phyloP scores from a whole-genome alignment of 441 rosid genomes.

The Breynia disticha region DNA sequence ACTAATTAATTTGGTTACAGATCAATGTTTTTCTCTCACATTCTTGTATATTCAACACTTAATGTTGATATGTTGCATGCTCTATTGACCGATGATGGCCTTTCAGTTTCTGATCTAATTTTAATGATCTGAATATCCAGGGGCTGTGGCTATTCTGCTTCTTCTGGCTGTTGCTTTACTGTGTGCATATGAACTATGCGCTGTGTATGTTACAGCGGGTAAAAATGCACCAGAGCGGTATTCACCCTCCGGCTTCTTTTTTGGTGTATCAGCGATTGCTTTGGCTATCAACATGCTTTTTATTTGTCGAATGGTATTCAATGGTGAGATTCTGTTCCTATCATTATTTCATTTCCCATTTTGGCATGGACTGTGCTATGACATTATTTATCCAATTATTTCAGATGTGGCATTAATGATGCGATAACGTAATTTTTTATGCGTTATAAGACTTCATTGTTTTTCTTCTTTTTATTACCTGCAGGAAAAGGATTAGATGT shows the following conservation, averaged over 20 bases:
- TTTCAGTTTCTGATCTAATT: constrained; percentile 1
- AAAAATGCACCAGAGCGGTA: constrained; percentile 81
- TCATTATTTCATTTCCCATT: constrained; percentile 13
- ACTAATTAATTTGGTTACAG: too few relatives aligned
- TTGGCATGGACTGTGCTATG: constrained; percentile 8
- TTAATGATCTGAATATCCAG: constrained; percentile 27
- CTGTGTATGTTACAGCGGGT: constrained; percentile 95
- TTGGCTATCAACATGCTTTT: constrained; percentile 99
- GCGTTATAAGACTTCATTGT: constrained; percentile 3
- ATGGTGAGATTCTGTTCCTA: constrained; percentile 52
- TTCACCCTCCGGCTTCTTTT: constrained; percentile 98
- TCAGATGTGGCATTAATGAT: not conserved
- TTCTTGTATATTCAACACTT: too few relatives aligned
- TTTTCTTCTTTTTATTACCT: constrained; percentile 14
- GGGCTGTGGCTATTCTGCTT: constrained; percentile 97
- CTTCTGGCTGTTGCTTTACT: constrained; percentile 92
- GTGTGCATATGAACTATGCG: constrained; percentile 97
- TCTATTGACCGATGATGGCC: not conserved
- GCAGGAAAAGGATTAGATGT: constrained; percentile 98
- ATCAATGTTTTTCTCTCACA: too few relatives aligned
- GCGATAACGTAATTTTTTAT: constrained; percentile 10
- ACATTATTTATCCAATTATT: constrained; percentile 9
- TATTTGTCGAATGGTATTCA: constrained; percentile 95
- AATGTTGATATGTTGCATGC: not conserved
- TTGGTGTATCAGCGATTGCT: constrained; percentile 96